These are phyloP conservation scores for Bruguiera hainesii DNA, from an alignment of 441 rosid genomes.

Conservation along the genomic window DNA sequence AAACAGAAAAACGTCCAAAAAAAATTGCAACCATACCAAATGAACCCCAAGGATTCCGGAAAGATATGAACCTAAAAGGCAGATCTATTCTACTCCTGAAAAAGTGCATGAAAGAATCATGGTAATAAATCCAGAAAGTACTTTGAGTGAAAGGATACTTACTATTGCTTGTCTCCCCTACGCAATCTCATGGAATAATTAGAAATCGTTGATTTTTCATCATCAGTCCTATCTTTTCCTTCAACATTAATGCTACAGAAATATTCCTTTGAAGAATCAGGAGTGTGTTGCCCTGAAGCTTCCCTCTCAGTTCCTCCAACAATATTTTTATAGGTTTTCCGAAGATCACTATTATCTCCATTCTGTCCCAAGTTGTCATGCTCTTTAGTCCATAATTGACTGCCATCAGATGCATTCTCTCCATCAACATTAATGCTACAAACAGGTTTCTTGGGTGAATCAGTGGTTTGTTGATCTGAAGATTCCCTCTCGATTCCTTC, in stretches of 20 bases:
- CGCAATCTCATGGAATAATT: constrained; percentile 26
- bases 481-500: not conserved
- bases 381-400: no score
- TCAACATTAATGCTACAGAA: constrained; percentile 17
- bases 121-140: not conserved
- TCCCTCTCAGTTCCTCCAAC: constrained; percentile 20
- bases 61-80: not conserved
- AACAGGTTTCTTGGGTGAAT: no score
- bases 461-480: not conserved
- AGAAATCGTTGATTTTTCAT: constrained; percentile 22
- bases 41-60: not conserved
- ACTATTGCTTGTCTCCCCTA: constrained; percentile 24
- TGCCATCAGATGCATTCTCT: no score
- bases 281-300: constrained; percentile 16
- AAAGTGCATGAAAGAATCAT: constrained; percentile 7
- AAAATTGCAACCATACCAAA: not conserved
- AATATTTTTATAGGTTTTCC: constrained; percentile 16
- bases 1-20: not conserved
- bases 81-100: constrained; percentile 7
- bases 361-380: constrained; percentile 9
- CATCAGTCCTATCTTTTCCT: constrained; percentile 25
- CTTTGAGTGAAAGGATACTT: constrained; percentile 24
- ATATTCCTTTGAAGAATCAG: constrained; percentile 18
- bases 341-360: constrained; percentile 15
- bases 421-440: no score